Percentiles rank a stretch among this genome's conserved stretches.
Evolutionary conservation across 2,329 filamentous ascomycete genomes (phyloP).

Genomic region (Cryphonectria japonica): DNA sequence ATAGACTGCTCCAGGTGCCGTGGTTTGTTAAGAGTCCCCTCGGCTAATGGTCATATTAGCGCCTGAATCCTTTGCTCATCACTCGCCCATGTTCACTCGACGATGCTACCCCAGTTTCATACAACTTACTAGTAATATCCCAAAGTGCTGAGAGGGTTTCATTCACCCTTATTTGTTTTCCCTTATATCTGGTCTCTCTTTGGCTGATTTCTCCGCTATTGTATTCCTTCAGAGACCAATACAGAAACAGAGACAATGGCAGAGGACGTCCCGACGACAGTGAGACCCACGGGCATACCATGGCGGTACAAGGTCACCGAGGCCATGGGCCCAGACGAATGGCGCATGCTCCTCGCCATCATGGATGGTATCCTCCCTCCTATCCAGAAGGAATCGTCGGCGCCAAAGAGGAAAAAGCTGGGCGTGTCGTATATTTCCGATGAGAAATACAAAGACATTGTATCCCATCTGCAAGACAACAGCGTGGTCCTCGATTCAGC

Average conservation of each 20-base stretch:
- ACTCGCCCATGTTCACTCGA: background rate
- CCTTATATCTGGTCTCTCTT: background rate
- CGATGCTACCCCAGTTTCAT: background rate
- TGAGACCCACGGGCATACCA: constrained; percentile 35
- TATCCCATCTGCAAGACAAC: constrained; percentile 19
- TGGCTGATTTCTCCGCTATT: background rate
- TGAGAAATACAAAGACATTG: constrained; percentile 25
- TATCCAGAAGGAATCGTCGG: constrained; percentile 28
- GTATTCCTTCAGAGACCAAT: background rate
- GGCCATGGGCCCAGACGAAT: constrained; percentile 29
- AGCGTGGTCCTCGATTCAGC: constrained; percentile 20
- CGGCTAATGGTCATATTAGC: background rate
- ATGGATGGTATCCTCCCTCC: constrained; percentile 34
- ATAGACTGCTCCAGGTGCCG: background rate
- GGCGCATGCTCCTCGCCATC: constrained; percentile 34
- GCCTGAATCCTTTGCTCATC: background rate
- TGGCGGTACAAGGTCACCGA: constrained; percentile 26
- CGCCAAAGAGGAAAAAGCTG: constrained; percentile 12
- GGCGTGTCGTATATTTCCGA: constrained; percentile 30
- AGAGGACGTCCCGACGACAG: background rate
- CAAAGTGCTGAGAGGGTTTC: background rate
- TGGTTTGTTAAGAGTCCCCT: background rate
- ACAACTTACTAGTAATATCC: background rate
- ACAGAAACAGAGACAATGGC: background rate
- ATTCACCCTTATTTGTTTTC: background rate